phyloP scores from a whole-genome alignment of 495 filamentous ascomycete species.

The Sporormia fimetaria region DNA sequence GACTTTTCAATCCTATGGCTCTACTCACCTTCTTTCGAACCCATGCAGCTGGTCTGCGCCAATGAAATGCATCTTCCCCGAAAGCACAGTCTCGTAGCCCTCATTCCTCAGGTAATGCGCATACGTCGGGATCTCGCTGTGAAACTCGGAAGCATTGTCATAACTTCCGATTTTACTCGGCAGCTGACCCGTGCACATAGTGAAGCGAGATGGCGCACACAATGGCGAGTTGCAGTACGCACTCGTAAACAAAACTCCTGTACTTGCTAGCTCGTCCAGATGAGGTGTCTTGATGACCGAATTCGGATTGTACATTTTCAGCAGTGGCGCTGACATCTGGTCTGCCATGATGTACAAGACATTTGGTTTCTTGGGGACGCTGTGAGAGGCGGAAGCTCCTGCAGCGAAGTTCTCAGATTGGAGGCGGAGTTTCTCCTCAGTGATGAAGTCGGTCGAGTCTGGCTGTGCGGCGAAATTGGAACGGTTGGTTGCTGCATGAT shows the following conservation, averaged over 20 bases:
- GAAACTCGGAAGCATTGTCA: conserved; percentile 71
- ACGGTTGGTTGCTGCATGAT: too few relatives aligned
- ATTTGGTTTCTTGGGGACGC: conserved; percentile 43
- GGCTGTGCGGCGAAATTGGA: too few relatives aligned
- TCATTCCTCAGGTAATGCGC: conserved; percentile 76
- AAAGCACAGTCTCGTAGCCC: conserved; percentile 78
- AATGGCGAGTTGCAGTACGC: conserved; percentile 85
- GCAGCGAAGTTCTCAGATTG: conserved; percentile 13
- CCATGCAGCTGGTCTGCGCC: conserved; percentile 80
- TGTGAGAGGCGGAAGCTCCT: not conserved
- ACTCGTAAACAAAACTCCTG: conserved; percentile 72
- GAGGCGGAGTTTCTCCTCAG: conserved; percentile 11
- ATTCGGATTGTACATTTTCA: conserved; percentile 69
- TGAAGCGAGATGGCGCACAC: conserved; percentile 78
- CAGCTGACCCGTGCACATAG: conserved; percentile 77
- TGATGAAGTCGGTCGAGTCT: too few relatives aligned
- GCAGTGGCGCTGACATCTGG: conserved; percentile 73
- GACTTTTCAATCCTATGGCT: not conserved
- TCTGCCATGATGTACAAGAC: conserved; percentile 88
- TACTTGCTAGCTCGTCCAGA: conserved; percentile 64
- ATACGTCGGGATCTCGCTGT: conserved; percentile 69
- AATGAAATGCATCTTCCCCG: conserved; percentile 93
- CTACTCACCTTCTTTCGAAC: conserved; percentile 55
- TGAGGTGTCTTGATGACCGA: conserved; percentile 80
- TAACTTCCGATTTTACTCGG: conserved; percentile 78